Evolutionary conservation across 805 yeast species (phyloP).

Genomic region (Schizosaccharomyces lindneri): DNA sequence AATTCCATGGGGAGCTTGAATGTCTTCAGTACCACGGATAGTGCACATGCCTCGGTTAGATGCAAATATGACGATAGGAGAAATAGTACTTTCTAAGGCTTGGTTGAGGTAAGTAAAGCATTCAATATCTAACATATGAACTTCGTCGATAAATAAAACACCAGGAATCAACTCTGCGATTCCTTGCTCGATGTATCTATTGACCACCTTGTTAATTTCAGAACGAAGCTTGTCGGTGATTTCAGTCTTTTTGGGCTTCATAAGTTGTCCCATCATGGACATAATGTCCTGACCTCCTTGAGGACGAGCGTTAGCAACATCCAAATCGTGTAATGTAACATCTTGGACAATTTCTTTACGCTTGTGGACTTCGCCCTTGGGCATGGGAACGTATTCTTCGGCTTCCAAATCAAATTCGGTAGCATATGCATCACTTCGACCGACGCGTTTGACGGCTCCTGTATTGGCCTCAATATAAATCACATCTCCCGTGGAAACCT

Average conservation of each 20-base stretch:
- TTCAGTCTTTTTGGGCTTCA: constrained; percentile 90
- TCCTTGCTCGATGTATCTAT: constrained; percentile 91
- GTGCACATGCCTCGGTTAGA: constrained; percentile 86
- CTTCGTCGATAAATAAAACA: constrained; percentile 91
- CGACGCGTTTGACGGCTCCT: constrained; percentile 78
- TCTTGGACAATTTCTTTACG: constrained; percentile 96
- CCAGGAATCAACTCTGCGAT: constrained; percentile 96
- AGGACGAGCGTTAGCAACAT: constrained; percentile 87
- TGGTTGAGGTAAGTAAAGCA: constrained; percentile 85
- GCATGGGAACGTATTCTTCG: constrained; percentile 93
- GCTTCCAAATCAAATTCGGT: constrained; percentile 96
- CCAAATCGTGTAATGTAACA: constrained; percentile 86
- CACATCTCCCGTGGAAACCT: constrained; percentile 86
- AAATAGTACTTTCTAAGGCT: constrained; percentile 73
- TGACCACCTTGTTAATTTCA: constrained; percentile 88
- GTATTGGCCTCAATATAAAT: constrained; percentile 92
- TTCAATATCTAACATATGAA: constrained; percentile 92
- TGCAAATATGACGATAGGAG: constrained; percentile 88
- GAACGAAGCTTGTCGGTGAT: constrained; percentile 82
- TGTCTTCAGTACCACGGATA: constrained; percentile 69
- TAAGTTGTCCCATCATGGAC: constrained; percentile 87
- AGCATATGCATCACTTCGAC: constrained; percentile 95
- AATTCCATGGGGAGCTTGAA: constrained; percentile 79
- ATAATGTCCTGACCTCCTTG: constrained; percentile 91
- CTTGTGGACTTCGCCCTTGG: constrained; percentile 96